Evolutionary conservation across 129 eudicot species (phyloP).

Genomic region (Ambrosia artemisiifolia): DNA sequence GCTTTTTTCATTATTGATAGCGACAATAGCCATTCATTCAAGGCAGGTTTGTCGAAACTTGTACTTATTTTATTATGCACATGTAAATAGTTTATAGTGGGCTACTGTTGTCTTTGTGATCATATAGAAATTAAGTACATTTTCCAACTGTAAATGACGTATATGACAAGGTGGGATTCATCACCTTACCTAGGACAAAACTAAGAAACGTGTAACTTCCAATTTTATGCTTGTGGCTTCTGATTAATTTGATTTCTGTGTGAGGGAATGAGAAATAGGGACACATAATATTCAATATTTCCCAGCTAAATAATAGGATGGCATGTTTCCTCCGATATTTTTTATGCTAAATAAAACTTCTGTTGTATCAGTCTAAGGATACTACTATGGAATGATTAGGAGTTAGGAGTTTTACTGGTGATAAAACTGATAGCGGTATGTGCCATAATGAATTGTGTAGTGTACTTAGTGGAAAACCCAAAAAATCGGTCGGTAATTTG

Average conservation of each 20-base stretch:
- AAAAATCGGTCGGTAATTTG: not conserved
- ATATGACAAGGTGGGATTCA: not conserved
- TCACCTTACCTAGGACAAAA: not conserved
- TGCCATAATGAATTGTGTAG: not conserved
- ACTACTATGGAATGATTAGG: not conserved
- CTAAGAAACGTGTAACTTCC: not conserved
- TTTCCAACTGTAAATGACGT: not conserved
- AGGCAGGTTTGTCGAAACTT: slow-evolving; percentile 99
- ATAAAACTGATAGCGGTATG: not conserved
- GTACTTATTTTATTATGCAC: not conserved
- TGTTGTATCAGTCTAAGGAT: not conserved
- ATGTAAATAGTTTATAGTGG: not conserved
- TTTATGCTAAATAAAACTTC: not conserved
- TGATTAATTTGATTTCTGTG: not conserved
- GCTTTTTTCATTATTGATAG: slow-evolving; percentile 86
- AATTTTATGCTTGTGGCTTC: not conserved
- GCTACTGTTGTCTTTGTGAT: not conserved
- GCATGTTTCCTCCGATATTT: not conserved
- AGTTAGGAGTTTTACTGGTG: not conserved
- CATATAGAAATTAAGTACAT: not conserved
- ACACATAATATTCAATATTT: not conserved
- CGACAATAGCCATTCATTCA: slow-evolving; percentile 97
- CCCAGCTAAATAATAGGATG: not conserved
- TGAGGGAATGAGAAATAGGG: not conserved
- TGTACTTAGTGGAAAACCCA: not conserved